phyloP scores from a whole-genome alignment of 2,329 filamentous ascomycete species.

The Phaeomoniella chlamydospora region DNA sequence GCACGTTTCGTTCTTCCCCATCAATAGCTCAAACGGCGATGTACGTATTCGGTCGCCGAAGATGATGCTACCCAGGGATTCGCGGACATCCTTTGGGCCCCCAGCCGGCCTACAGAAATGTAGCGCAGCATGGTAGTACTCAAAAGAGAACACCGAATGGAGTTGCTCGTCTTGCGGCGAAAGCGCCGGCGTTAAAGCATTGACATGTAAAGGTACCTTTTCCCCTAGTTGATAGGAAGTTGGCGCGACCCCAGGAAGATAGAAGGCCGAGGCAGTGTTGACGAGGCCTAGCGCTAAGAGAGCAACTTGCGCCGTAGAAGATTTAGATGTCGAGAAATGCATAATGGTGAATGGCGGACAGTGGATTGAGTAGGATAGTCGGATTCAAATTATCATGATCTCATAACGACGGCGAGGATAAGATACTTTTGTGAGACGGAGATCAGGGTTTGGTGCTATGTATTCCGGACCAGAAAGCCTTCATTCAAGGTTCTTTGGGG shows the following conservation, averaged over 20 bases:
- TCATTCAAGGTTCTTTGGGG: too few relatives aligned
- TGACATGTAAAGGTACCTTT: slow-evolving; percentile 76
- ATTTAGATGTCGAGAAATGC: not conserved
- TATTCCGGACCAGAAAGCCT: too few relatives aligned
- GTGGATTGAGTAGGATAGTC: not conserved
- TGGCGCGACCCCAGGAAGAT: slow-evolving; percentile 88
- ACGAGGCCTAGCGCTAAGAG: not conserved
- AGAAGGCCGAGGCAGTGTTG: slow-evolving; percentile 54
- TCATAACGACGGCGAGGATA: too few relatives aligned
- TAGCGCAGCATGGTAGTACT: slow-evolving; percentile 85
- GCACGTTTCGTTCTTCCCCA: slow-evolving; percentile 78
- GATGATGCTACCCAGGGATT: slow-evolving; percentile 87
- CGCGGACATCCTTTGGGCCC: slow-evolving; percentile 65
- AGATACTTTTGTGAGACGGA: too few relatives aligned
- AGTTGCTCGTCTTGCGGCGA: slow-evolving; percentile 64
- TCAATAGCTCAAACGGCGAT: slow-evolving; percentile 81
- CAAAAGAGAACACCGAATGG: slow-evolving; percentile 86
- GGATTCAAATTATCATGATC: too few relatives aligned
- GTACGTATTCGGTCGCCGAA: slow-evolving; percentile 96
- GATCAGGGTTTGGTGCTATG: too few relatives aligned
- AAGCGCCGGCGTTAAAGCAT: slow-evolving; percentile 76
- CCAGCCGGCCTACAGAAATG: slow-evolving; percentile 72
- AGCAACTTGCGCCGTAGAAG: not conserved
- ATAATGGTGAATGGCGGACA: not conserved
- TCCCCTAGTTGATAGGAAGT: slow-evolving; percentile 77